Evolutionary conservation across 2,329 filamentous ascomycete species (phyloP), one percentile per base, ranked within the genome.

Genomic region (Teratosphaeriaceae sp.): DNA sequence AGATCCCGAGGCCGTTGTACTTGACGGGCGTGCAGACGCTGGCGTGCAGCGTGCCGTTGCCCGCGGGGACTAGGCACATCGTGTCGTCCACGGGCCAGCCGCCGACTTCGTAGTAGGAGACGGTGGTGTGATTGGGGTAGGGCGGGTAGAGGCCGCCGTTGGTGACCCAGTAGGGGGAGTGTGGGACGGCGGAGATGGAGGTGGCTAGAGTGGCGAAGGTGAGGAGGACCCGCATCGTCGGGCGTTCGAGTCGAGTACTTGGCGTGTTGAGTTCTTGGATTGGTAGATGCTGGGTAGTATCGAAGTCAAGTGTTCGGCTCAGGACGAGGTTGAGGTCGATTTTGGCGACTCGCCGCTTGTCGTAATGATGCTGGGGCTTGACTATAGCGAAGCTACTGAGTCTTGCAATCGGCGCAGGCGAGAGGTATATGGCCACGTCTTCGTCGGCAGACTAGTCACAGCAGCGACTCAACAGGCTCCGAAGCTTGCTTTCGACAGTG

Each of bases 1-100:
- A 40, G 18, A 60, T 45, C 12, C 48, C 50, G 8, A 59, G 34
- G 19, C 40, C 50, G 13, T 31, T 24, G 4, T 41, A 46, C 18
- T 19, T 31, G 24, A 58, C 30, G 7, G 38, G 26, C 16, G 43
- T 44, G 47, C 55, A 58, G 15, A 33, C 29, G 24, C 38, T 43
- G 3, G 40, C 33, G 16, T 46, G 38, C n/a, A 55, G 31, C 9
- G 38, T 45, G 16, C 46, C 48, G 13, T 33, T 41, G 12, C 40
- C 45, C 20, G 53, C 48, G 34, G 35, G 24, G 8, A 31, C 35
- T 22, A 38, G 44, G 40, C 55, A 56, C 9, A 19, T 19, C 6
- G 42, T 21, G 16, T 37, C 23, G 37, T 27, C 22, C 16, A 22
- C 20, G 20, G 31, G 37, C 20, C 15, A 24, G 43, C 47, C 45